phyloP scores from a whole-genome alignment of 345 rosid genomes.

The Leavenworthia alabamica region DNA sequence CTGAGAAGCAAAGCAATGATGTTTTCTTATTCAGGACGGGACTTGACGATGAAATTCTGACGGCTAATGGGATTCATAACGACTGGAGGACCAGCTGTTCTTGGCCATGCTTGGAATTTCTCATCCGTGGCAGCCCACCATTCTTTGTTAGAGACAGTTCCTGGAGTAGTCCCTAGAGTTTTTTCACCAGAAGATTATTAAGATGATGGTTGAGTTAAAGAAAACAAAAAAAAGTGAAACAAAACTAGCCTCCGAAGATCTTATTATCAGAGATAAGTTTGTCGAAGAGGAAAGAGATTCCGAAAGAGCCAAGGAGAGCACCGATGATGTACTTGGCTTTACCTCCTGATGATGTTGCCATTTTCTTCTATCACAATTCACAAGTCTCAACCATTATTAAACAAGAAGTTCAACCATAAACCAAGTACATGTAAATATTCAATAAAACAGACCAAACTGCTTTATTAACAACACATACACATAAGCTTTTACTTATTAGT shows the following conservation, averaged over 20 bases:
- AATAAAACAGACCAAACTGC: not conserved
- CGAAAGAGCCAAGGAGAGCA: constrained; percentile 56
- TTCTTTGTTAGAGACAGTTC: constrained; percentile 58
- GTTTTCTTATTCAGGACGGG: constrained; percentile 25
- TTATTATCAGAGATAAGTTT: constrained; percentile 49
- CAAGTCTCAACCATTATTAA: not conserved
- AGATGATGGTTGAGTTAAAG: not conserved
- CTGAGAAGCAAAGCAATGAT: no score
- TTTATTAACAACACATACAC: not conserved
- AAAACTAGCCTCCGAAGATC: constrained; percentile 68
- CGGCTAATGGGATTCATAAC: constrained; percentile 94
- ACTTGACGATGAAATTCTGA: constrained; percentile 79
- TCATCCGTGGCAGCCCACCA: constrained; percentile 90
- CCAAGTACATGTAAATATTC: not conserved
- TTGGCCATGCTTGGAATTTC: constrained; percentile 95
- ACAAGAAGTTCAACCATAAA: not conserved
- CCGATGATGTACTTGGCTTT: constrained; percentile 50
- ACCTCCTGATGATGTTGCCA: constrained; percentile 27
- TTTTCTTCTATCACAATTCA: not conserved
- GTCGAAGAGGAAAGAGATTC: constrained; percentile 54
- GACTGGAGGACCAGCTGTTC: constrained; percentile 91
- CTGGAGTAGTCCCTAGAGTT: constrained; percentile 67
- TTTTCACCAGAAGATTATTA: not conserved
- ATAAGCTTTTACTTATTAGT: no score
- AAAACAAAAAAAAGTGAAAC: not conserved